Base-by-base conservation (phyloP, 805 yeast genomes). In the Candida tammaniensis region DNA sequence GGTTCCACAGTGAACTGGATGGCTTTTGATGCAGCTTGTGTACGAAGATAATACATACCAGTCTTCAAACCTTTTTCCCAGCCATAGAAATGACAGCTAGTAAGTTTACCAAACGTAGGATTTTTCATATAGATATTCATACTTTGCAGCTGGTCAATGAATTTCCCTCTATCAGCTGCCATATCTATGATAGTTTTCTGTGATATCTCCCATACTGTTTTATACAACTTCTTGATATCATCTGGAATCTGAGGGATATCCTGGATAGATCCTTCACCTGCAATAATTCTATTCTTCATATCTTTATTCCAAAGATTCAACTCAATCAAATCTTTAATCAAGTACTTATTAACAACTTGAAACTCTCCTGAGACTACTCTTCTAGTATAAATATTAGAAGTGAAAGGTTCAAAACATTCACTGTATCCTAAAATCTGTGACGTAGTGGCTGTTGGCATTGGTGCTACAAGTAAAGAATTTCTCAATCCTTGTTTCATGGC, bases 381-480 rank as follows among this genome's bases (percentile, higher is more conserved):
- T 50, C 98, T 78, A 28, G 86, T 78, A 62, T 88, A 91, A 51
- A 91, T 79, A 63, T 91, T 91, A 14, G 96, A 87, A 6, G 98
- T 89, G 57, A 80, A 79, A 9, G 98, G 98, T 61, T 91, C 98
- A 59, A 91, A 91, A 62, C 97, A 89, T 65, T 91, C 98, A 49
- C 80, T 89, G 68, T 76, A 86, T 24, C 97, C 98, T 33, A 91
- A 69, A 33, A 91, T 89, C 66, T 88, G 97, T 3, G 98, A 91
- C 2, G 98, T 91, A 1, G 97, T 87, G 2, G 98, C 98, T 12
- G 98, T 91, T 27, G 98, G 98, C 98, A 91, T 91, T 34, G 96
- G 93, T 1, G 94, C 97, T 21, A 89, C 85, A 12, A 89, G 59
- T 37, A 91, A 64, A 4, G 97, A 91, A 67, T 91, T 91, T 53